These are phyloP conservation scores for Suillus fuscotomentosus DNA, from an alignment of 768 basidiomycete species.

Conservation along the genomic window DNA sequence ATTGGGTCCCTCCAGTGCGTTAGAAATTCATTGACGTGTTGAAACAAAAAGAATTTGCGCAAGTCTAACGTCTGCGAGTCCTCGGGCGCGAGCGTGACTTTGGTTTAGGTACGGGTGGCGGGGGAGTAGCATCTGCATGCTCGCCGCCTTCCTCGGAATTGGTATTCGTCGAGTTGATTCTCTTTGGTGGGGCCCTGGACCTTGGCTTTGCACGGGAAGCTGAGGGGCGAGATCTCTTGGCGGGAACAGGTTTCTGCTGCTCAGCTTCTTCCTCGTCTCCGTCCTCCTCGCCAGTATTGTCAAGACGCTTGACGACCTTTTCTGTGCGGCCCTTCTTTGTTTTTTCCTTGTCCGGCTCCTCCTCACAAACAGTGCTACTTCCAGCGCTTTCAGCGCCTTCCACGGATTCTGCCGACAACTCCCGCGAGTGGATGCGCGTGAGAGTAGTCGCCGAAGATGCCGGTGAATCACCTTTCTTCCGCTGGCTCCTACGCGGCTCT, in stretches of 20 bases:
- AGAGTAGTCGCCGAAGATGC: slow-evolving; percentile 28
- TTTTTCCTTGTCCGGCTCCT: slow-evolving; percentile 24
- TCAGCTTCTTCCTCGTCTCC: slow-evolving; percentile 17
- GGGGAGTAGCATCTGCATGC: slow-evolving; percentile 16
- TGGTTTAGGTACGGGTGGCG: slow-evolving; percentile 21
- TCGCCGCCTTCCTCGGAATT: slow-evolving; percentile 16
- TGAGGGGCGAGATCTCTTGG: slow-evolving; percentile 20
- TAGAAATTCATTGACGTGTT: slow-evolving; percentile 4
- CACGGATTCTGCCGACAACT: slow-evolving; percentile 25
- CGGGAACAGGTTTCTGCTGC: slow-evolving; percentile 8
- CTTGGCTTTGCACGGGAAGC: slow-evolving; percentile 23
- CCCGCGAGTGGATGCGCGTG: slow-evolving; percentile 26
- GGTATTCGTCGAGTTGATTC: slow-evolving; percentile 7
- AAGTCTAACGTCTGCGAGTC: slow-evolving; percentile 28
- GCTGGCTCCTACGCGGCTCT: slow-evolving; percentile 27
- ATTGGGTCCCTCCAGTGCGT: not conserved
- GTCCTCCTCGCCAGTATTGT: slow-evolving; percentile 12
- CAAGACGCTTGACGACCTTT: not conserved
- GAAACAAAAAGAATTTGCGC: not conserved
- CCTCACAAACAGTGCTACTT: slow-evolving; percentile 32
- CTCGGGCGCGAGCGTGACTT: slow-evolving; percentile 30
- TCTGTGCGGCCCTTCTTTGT: slow-evolving; percentile 13
- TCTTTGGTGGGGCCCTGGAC: slow-evolving; percentile 13
- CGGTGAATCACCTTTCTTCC: slow-evolving; percentile 30
- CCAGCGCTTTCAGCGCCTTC: slow-evolving; percentile 29